Evolutionary conservation across 1,284 basidiomycete species (phyloP).

Genomic region (Hymenochaete sp.): DNA sequence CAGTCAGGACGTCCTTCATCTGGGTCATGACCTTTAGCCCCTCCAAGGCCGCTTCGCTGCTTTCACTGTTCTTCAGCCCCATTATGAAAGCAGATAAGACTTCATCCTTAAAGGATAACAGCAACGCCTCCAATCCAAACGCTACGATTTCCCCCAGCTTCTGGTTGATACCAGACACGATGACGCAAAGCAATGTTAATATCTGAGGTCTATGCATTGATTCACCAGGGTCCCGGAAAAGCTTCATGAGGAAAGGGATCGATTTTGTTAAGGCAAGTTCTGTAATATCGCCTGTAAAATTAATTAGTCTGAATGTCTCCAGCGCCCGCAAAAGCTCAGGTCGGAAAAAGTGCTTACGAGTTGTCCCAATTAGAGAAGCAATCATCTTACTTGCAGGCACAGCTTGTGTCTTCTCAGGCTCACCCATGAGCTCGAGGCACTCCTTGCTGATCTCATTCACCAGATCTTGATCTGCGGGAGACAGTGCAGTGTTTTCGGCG

Average conservation of each 20-base stretch:
- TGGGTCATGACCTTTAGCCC: constrained; percentile 58
- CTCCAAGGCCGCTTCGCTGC: constrained; percentile 51
- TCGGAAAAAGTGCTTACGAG: constrained; percentile 43
- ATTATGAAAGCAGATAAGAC: constrained; percentile 59
- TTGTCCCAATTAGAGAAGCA: constrained; percentile 65
- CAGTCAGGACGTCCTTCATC: constrained; percentile 52
- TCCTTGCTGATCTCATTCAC: constrained; percentile 72
- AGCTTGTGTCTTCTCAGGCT: constrained; percentile 89
- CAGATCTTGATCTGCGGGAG: constrained; percentile 46
- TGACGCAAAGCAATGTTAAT: constrained; percentile 35
- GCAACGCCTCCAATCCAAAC: constrained; percentile 30
- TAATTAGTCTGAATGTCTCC: constrained; percentile 11
- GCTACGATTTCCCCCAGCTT: constrained; percentile 23
- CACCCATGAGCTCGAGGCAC: constrained; percentile 68
- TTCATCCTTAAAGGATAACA: constrained; percentile 68
- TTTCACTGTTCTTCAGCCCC: constrained; percentile 48
- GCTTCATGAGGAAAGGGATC: constrained; percentile 63
- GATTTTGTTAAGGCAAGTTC: constrained; percentile 58
- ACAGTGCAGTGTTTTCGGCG: constrained; percentile 25
- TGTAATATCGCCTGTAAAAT: constrained; percentile 64
- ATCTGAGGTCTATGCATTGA: constrained; percentile 65
- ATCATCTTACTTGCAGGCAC: constrained; percentile 77
- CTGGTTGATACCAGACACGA: constrained; percentile 43
- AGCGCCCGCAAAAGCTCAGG: neutral
- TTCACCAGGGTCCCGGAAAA: constrained; percentile 76